Base-by-base conservation (phyloP, 305 asterid species). In the Rubia occidens region DNA sequence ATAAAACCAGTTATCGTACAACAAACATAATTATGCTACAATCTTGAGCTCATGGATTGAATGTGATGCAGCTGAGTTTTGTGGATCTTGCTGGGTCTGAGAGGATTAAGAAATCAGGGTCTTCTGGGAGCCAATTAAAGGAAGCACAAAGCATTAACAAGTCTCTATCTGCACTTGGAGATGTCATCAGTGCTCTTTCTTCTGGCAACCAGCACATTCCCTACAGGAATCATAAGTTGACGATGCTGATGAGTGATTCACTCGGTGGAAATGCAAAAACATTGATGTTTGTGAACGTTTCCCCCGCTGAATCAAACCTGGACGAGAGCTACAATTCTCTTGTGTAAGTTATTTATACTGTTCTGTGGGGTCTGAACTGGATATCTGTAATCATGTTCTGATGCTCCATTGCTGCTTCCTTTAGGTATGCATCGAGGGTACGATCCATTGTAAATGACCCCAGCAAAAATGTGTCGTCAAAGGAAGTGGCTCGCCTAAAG, bases 1-100 rank as follows among this genome's bases (percentile, higher is more conserved):
- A 29, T 39, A 18, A 32, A 67, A n/a, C 59, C 18, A 13, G 26
- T 20, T 37, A 47, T 17, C 54, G 44, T 26, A 10, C 5, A 47
- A 6, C 37, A 64, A 21, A 24, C 14, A 65, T 65, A 42, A 51
- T 9, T 6, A 15, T 0, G 60, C 8, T 39, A 56, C 58, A 51
- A 51, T 51, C 58, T 10, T 51, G 21, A 51, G 58, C 58, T 51
- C 58, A 51, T 51, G 17, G 6, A 51, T 20, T 51, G 58, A 54
- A 1, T 58, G 18, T 42, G 59, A 35, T 81, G 80, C 93, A 94
- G 99, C 79, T 94, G 66, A 94, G 99, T 80, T 94, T 94, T 77
- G 99, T 90, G 56, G 99, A 94, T 82, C 96, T 94, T 72, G 96
- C 99, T 72, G 99, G 99, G 69, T 94, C 97, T 0, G 99, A 94